Conservation (phyloP, 2,329 filamentous ascomycete genomes). For the Beauveria medogensis region DNA sequence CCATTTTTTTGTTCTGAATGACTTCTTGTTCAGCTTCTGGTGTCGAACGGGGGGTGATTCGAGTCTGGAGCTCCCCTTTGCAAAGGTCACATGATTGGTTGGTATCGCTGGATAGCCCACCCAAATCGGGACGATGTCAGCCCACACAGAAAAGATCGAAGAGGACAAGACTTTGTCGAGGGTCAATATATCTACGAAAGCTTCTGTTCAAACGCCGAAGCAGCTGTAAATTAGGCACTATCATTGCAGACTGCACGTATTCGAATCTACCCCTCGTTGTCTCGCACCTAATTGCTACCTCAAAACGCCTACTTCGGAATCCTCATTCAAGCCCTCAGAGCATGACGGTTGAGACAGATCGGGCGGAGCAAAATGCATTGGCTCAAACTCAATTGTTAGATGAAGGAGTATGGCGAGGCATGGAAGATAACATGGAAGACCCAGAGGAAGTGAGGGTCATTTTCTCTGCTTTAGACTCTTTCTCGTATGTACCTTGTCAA, state of each 20-base stretch:
- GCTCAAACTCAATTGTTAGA: neutral
- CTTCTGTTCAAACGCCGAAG: neutral
- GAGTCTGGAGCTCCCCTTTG: neutral
- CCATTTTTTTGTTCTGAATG: conserved; percentile 16
- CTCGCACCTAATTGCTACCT: neutral
- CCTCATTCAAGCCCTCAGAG: neutral
- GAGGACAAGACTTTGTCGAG: neutral
- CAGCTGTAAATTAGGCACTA: neutral
- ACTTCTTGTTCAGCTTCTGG: neutral
- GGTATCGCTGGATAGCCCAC: neutral
- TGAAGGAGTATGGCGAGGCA: conserved; percentile 4
- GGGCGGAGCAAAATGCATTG: neutral
- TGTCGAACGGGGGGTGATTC: neutral
- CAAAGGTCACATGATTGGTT: conserved; percentile 8
- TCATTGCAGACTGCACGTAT: neutral
- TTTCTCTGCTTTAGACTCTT: conserved; percentile 79
- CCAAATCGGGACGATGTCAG: conserved; percentile 1
- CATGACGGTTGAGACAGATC: neutral
- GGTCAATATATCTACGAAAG: neutral
- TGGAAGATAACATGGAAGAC: conserved; percentile 36
- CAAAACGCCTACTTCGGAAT: neutral
- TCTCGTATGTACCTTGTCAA: conserved; percentile 55
- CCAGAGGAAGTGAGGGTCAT: conserved; percentile 75
- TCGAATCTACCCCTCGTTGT: neutral
- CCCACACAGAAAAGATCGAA: neutral